Conservation (phyloP, 2,329 filamentous ascomycete genomes). For the Calonectria leucothoes region DNA sequence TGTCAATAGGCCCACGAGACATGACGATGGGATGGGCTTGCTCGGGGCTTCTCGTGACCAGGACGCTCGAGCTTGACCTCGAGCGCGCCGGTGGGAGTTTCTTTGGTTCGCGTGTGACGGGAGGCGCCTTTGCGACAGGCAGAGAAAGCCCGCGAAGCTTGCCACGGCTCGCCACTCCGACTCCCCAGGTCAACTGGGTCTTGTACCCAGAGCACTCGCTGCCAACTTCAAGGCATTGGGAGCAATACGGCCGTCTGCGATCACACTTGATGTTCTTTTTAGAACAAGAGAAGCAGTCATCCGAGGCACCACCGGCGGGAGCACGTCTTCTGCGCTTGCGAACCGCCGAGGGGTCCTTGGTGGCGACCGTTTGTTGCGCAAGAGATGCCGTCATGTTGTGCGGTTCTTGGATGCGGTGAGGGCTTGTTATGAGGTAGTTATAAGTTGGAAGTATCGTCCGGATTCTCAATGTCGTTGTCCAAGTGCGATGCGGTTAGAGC, state of each 20-base stretch:
- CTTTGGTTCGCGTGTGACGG: slow-evolving; percentile 63
- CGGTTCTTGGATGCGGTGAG: slow-evolving; percentile 8
- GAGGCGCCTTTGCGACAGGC: slow-evolving; percentile 71
- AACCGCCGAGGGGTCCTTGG: slow-evolving; percentile 64
- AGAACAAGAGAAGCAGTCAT: slow-evolving; percentile 95
- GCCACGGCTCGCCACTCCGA: slow-evolving; percentile 93
- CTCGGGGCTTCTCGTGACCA: slow-evolving; percentile 40
- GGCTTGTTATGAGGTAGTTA: slow-evolving; percentile 14
- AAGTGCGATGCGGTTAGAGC: slow-evolving; percentile 15
- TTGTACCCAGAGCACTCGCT: slow-evolving; percentile 97
- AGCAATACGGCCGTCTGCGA: slow-evolving; percentile 91
- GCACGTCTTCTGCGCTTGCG: slow-evolving; percentile 87
- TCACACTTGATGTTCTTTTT: slow-evolving; percentile 90
- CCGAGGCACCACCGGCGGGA: slow-evolving; percentile 86
- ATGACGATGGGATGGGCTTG: slow-evolving; percentile 48
- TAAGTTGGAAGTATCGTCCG: background rate
- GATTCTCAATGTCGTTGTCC: slow-evolving; percentile 21
- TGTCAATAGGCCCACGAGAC: slow-evolving; percentile 50
- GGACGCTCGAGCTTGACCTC: slow-evolving; percentile 58
- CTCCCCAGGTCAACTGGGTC: slow-evolving; percentile 95
- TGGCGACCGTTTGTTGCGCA: slow-evolving; percentile 55
- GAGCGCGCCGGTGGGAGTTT: slow-evolving; percentile 57
- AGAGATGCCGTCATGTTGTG: slow-evolving; percentile 62
- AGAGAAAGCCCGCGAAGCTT: slow-evolving; percentile 92
- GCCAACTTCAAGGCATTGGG: slow-evolving; percentile 90